These are phyloP conservation scores for Psilocybe cyanescens DNA, from an alignment of 768 basidiomycete species.

Conservation along the genomic window DNA sequence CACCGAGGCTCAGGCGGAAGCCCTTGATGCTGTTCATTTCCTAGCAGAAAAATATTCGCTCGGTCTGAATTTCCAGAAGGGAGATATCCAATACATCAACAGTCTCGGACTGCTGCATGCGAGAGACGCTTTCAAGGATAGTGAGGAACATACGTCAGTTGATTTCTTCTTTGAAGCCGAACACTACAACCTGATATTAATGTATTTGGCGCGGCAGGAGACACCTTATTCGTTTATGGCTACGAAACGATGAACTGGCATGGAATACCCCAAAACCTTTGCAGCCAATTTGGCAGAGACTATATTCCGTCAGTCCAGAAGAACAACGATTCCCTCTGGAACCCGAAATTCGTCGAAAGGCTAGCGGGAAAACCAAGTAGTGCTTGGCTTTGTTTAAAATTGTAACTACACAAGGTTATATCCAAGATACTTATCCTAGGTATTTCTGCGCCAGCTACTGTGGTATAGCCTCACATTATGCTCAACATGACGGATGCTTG, in stretches of 20 bases:
- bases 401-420: background rate
- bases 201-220: conserved; percentile 25
- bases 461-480: too few species aligned
- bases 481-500: too few species aligned
- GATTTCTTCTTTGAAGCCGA: background rate
- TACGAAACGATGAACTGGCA: conserved; percentile 43
- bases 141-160: conserved; percentile 39
- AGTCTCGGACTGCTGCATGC: conserved; percentile 49
- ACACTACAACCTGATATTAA: background rate
- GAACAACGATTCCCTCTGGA: conserved; percentile 48
- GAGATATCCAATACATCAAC: conserved; percentile 54
- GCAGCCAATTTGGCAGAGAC: conserved; percentile 37
- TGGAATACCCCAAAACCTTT: conserved; percentile 47
- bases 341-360: conserved; percentile 45
- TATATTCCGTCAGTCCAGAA: conserved; percentile 44
- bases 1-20: conserved; percentile 52
- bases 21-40: conserved; percentile 48
- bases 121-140: conserved; percentile 44
- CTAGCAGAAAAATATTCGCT: conserved; percentile 45
- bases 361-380: conserved; percentile 33
- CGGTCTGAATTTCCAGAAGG: conserved; percentile 49
- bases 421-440: too few species aligned
- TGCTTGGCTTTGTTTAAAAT: background rate
- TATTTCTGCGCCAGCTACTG: too few species aligned
- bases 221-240: conserved; percentile 42